Evolutionary conservation across 2,329 filamentous ascomycete species (phyloP).

Genomic region (Colletotrichum sp.): DNA sequence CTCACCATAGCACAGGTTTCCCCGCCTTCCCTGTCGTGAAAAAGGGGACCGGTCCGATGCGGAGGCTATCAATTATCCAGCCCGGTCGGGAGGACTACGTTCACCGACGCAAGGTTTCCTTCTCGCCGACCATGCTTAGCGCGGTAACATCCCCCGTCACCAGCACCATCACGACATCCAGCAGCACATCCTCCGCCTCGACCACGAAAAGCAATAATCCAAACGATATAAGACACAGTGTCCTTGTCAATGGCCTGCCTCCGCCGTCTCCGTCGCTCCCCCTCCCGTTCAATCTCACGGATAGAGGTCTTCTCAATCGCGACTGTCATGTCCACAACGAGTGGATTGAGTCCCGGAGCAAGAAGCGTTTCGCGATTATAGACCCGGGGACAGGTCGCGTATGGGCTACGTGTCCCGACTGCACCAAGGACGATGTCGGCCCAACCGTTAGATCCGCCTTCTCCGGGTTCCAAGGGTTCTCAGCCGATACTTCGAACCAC

Average conservation of each 20-base stretch:
- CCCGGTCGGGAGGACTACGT: conserved; percentile 12
- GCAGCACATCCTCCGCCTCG: background rate
- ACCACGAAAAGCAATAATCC: background rate
- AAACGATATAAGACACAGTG: background rate
- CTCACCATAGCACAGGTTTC: background rate
- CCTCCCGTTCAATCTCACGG: conserved; percentile 48
- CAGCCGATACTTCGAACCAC: conserved; percentile 39
- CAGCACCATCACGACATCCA: conserved; percentile 1
- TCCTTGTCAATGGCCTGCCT: background rate
- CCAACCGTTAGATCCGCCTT: conserved; percentile 39
- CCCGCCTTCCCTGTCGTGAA: background rate
- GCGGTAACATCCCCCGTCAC: background rate
- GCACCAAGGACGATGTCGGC: conserved; percentile 43
- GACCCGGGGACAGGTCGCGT: conserved; percentile 56
- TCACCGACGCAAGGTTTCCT: conserved; percentile 13
- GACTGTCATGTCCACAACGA: conserved; percentile 56
- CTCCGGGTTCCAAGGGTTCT: conserved; percentile 41
- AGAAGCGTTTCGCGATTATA: conserved; percentile 54
- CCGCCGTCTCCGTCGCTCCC: background rate
- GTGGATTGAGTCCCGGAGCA: conserved; percentile 49
- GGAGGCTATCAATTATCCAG: conserved; percentile 17
- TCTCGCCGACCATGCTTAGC: conserved; percentile 16
- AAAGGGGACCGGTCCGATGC: background rate
- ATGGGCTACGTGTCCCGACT: conserved; percentile 57
- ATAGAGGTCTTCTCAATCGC: conserved; percentile 51